Evolutionary conservation across 2,329 filamentous ascomycete species (phyloP).

Genomic region (Eutypa lata): DNA sequence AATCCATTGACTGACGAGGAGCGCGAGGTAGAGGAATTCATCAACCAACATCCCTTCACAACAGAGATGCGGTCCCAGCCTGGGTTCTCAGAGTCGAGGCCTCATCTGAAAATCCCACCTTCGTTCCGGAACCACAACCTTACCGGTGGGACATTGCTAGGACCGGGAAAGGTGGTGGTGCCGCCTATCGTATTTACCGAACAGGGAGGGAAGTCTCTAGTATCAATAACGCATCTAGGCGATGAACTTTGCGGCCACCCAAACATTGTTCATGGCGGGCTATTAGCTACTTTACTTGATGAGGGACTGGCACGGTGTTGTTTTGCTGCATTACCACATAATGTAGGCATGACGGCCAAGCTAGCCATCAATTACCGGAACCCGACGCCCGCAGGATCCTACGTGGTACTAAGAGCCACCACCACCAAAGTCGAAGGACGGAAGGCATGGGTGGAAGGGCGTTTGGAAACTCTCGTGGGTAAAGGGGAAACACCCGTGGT

Average conservation of each 20-base stretch:
- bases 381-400: slow-evolving; percentile 72
- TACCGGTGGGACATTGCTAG: slow-evolving; percentile 76
- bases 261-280: slow-evolving; percentile 84
- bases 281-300: slow-evolving; percentile 89
- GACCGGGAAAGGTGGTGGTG: slow-evolving; percentile 72
- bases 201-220: slow-evolving; percentile 63
- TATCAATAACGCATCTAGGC: slow-evolving; percentile 76
- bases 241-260: slow-evolving; percentile 82
- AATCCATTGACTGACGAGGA: slow-evolving; percentile 51
- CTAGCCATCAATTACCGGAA: slow-evolving; percentile 79
- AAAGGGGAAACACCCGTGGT: slow-evolving; percentile 62
- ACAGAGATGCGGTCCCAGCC: slow-evolving; percentile 63
- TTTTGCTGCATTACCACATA: slow-evolving; percentile 83
- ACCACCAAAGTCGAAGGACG: slow-evolving; percentile 85
- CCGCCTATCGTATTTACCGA: slow-evolving; percentile 79
- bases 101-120: slow-evolving; percentile 81
- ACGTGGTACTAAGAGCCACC: slow-evolving; percentile 73
- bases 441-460: slow-evolving; percentile 90
- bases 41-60: slow-evolving; percentile 73
- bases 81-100: slow-evolving; percentile 71
- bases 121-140: slow-evolving; percentile 70
- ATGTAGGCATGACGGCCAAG: slow-evolving; percentile 82
- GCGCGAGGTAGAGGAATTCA: slow-evolving; percentile 65
- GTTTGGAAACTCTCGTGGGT: slow-evolving; percentile 72
- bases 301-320: slow-evolving; percentile 86